Conservation (phyloP, 257 asterid genomes). For the Haberlea rhodopensis region DNA sequence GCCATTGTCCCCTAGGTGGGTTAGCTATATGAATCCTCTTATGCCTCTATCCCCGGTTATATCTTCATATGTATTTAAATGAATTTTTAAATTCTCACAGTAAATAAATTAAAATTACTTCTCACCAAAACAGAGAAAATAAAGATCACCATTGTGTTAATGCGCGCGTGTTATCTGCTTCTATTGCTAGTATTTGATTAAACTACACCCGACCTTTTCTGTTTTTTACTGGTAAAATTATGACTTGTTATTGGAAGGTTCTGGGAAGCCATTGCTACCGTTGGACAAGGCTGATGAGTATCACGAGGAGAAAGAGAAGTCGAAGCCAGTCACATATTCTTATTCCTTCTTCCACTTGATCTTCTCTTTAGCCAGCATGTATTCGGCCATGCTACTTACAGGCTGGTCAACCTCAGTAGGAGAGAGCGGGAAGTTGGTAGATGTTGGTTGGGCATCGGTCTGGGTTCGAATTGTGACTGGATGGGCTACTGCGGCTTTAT, state of each 20-base stretch:
- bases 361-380: constrained; percentile 92
- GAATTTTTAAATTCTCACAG: background rate
- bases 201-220: background rate
- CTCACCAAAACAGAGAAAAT: no score
- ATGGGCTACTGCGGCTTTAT: constrained; percentile 82
- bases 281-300: constrained; percentile 69
- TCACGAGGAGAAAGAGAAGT: constrained; percentile 54
- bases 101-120: no score
- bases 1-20: no score
- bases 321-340: constrained; percentile 77
- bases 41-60: no score
- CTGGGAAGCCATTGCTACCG: constrained; percentile 86
- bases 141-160: background rate
- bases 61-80: no score
- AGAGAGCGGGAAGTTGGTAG: constrained; percentile 88
- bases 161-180: background rate
- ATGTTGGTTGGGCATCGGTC: constrained; percentile 93
- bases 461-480: constrained; percentile 82
- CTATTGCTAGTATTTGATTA: background rate
- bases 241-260: constrained; percentile 29
- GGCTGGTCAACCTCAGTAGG: constrained; percentile 96
- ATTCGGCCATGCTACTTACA: constrained; percentile 89
- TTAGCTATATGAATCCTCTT: no score
- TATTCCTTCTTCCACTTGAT: constrained; percentile 88
- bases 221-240: background rate